These are phyloP conservation scores for Russula abietina DNA, from an alignment of 768 basidiomycete species.

Conservation along the genomic window DNA sequence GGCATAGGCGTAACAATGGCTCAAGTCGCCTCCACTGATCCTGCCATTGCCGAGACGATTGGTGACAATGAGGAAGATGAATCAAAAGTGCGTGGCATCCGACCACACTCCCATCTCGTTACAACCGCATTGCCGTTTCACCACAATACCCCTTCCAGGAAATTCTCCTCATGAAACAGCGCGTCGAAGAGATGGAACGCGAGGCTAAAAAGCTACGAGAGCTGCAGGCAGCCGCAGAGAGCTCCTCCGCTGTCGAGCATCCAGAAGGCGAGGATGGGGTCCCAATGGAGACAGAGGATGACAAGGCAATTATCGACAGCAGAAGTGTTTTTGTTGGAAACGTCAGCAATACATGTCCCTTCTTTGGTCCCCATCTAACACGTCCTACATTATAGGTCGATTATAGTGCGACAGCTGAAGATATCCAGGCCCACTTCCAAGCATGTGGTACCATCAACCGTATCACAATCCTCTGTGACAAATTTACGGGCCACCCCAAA, in stretches of 20 bases:
- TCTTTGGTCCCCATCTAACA: not conserved
- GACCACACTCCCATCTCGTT: not conserved
- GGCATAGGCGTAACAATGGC: slow-evolving; percentile 30
- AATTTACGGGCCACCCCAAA: slow-evolving; percentile 99
- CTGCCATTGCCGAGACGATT: slow-evolving; percentile 27
- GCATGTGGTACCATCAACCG: slow-evolving; percentile 98
- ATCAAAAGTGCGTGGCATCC: slow-evolving; percentile 30
- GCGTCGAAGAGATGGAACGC: slow-evolving; percentile 89
- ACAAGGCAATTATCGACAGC: slow-evolving; percentile 70
- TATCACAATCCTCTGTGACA: slow-evolving; percentile 98
- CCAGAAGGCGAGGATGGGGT: slow-evolving; percentile 41
- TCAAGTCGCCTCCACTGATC: slow-evolving; percentile 29
- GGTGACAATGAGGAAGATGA: slow-evolving; percentile 35
- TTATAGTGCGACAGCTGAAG: slow-evolving; percentile 94
- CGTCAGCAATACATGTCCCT: slow-evolving; percentile 45
- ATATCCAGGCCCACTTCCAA: slow-evolving; percentile 96
- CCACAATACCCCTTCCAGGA: slow-evolving; percentile 44
- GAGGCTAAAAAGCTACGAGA: slow-evolving; percentile 86
- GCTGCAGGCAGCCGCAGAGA: slow-evolving; percentile 72
- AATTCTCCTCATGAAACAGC: slow-evolving; percentile 84
- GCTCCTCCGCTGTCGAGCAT: slow-evolving; percentile 44
- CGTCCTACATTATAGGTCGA: slow-evolving; percentile 62
- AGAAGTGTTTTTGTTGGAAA: slow-evolving; percentile 96
- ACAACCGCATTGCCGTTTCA: not conserved
- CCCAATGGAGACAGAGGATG: slow-evolving; percentile 78